Percentiles rank a stretch among this genome's conserved stretches.
These are phyloP conservation scores for Pythium insidiosum DNA, from an alignment of 352 stramenopile species.

Conservation along the genomic window DNA sequence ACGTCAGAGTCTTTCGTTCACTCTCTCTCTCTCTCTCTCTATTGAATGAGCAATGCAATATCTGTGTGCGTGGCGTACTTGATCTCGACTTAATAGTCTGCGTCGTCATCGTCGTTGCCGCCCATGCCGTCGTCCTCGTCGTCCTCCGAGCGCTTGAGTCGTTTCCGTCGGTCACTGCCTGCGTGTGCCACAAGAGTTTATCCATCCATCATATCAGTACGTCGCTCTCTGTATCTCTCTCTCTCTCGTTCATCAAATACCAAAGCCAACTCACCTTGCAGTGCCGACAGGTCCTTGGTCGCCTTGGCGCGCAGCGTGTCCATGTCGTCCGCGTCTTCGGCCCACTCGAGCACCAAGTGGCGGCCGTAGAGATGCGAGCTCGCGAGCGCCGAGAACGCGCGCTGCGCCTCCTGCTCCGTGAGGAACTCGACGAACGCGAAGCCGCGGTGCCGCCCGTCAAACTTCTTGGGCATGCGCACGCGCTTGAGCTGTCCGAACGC, in stretches of 20 bases:
- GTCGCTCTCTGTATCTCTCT: neutral
- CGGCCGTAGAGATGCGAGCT: slow-evolving; percentile 98
- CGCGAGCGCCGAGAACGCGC: slow-evolving; percentile 88
- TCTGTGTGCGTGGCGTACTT: too few species aligned
- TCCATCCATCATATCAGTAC: neutral
- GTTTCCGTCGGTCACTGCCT: slow-evolving; percentile 64
- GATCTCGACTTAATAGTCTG: slow-evolving; percentile 24
- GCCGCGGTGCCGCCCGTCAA: slow-evolving; percentile 94
- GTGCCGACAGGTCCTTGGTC: slow-evolving; percentile 56
- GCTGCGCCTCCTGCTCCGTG: slow-evolving; percentile 92
- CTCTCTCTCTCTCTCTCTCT: neutral
- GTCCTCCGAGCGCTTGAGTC: slow-evolving; percentile 34
- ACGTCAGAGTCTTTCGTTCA: too few species aligned
- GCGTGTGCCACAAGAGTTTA: slow-evolving; percentile 5
- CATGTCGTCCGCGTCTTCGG: slow-evolving; percentile 82
- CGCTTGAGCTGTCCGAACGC: slow-evolving; percentile 97
- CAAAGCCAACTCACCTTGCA: slow-evolving; percentile 24
- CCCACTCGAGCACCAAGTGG: slow-evolving; percentile 98
- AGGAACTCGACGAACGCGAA: slow-evolving; percentile 99
- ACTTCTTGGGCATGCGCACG: slow-evolving; percentile 98
- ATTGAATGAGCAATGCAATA: slow-evolving; percentile 17
- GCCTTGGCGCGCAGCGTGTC: slow-evolving; percentile 81
- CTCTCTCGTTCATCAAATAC: neutral
- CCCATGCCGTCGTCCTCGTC: slow-evolving; percentile 26
- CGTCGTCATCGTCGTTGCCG: slow-evolving; percentile 20